These are phyloP conservation scores for Macrolepiota dolichaula DNA, from an alignment of 768 basidiomycete species.

Conservation along the genomic window DNA sequence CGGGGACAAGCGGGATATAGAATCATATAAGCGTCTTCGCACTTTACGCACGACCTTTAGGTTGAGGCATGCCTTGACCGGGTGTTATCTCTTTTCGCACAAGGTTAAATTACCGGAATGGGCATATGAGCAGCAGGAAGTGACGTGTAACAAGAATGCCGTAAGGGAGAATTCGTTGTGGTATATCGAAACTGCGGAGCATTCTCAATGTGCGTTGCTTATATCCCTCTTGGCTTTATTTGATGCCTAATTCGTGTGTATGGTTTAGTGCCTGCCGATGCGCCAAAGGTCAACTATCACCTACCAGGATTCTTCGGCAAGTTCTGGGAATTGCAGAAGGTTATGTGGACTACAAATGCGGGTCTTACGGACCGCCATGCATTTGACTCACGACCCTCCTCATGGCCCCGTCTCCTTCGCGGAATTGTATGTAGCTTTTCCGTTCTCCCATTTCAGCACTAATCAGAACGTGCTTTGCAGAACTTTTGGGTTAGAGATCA, in stretches of 20 bases:
- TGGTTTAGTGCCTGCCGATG: slow-evolving; percentile 59
- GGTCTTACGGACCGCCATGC: slow-evolving; percentile 93
- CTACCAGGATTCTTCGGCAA: slow-evolving; percentile 88
- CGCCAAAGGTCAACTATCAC: slow-evolving; percentile 85
- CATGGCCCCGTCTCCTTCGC: slow-evolving; percentile 88
- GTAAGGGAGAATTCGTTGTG: slow-evolving; percentile 86
- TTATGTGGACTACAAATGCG: slow-evolving; percentile 98
- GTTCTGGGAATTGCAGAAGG: slow-evolving; percentile 87
- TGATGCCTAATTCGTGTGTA: not conserved
- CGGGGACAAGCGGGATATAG: slow-evolving; percentile 58
- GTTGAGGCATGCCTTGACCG: slow-evolving; percentile 79
- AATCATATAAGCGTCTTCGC: slow-evolving; percentile 67
- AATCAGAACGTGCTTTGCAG: slow-evolving; percentile 34
- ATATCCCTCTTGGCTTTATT: not conserved
- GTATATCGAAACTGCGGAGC: slow-evolving; percentile 86
- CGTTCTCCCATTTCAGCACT: not conserved
- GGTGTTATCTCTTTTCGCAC: slow-evolving; percentile 97
- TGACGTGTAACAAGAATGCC: slow-evolving; percentile 99
- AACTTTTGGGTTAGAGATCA: slow-evolving; percentile 99
- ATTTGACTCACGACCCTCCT: slow-evolving; percentile 89
- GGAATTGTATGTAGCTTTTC: slow-evolving; percentile 73
- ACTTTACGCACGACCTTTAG: slow-evolving; percentile 83
- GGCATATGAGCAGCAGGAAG: slow-evolving; percentile 98
- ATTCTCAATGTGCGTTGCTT: slow-evolving; percentile 59
- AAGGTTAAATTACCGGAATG: slow-evolving; percentile 97